These are phyloP conservation scores for Panaeolus papilionaceus DNA, from an alignment of 768 basidiomycete species.

Conservation along the genomic window DNA sequence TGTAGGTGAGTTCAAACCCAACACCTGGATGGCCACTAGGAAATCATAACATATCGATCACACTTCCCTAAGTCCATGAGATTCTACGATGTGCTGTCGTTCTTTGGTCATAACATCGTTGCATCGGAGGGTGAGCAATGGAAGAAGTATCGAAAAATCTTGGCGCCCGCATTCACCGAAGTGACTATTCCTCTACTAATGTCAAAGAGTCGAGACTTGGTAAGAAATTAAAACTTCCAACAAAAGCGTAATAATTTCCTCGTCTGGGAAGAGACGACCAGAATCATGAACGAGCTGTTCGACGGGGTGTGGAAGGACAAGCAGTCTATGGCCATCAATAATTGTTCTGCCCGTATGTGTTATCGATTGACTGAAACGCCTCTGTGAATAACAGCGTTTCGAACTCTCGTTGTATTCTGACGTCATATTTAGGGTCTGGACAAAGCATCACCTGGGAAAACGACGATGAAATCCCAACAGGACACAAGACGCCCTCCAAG, in stretches of 20 bases:
- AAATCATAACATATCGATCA: constrained; percentile 48
- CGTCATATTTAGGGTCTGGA: constrained; percentile 42
- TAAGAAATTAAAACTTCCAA: too few species aligned
- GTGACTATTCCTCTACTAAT: constrained; percentile 29
- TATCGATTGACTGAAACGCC: too few species aligned
- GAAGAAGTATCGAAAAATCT: constrained; percentile 66
- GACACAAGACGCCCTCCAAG: constrained; percentile 52
- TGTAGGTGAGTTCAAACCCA: too few species aligned
- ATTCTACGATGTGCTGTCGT: constrained; percentile 46
- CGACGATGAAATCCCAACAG: constrained; percentile 38
- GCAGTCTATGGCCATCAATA: constrained; percentile 44
- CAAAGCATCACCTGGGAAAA: constrained; percentile 51
- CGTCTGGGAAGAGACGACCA: constrained; percentile 53
- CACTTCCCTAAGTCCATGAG: constrained; percentile 59
- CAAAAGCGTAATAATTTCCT: constrained; percentile 48
- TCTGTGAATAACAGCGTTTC: too few species aligned
- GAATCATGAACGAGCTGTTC: constrained; percentile 47
- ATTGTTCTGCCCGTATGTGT: constrained; percentile 29
- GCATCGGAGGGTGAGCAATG: constrained; percentile 65
- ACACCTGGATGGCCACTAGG: constrained; percentile 35
- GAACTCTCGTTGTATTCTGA: too few species aligned
- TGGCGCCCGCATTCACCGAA: constrained; percentile 67
- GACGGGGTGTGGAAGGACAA: constrained; percentile 51
- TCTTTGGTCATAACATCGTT: constrained; percentile 65
- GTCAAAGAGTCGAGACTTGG: too few species aligned